These are phyloP conservation scores for Salicornia ramosissima DNA, from an alignment of 148 eudicot genomes.

Conservation along the genomic window DNA sequence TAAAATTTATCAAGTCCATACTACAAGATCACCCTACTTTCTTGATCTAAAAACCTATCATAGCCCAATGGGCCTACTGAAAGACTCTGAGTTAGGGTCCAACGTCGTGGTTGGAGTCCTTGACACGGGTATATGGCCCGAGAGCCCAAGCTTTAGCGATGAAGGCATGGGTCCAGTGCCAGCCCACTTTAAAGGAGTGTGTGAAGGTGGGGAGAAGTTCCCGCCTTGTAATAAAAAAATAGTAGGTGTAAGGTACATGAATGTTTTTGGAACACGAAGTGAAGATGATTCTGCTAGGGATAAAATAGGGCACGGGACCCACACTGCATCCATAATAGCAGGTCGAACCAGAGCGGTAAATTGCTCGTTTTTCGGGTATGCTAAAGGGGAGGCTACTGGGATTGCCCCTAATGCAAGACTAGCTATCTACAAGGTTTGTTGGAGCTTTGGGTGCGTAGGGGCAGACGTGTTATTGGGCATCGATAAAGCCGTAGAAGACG, in stretches of 20 bases:
- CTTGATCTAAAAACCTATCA: conserved; percentile 18
- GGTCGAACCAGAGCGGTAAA: conserved; percentile 25
- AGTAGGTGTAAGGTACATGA: conserved; percentile 43
- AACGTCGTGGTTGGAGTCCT: conserved; percentile 52
- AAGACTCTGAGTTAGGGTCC: conserved; percentile 17
- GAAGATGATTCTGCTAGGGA: conserved; percentile 37
- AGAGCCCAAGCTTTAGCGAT: conserved; percentile 58
- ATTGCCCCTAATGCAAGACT: conserved; percentile 65
- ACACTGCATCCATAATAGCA: conserved; percentile 61
- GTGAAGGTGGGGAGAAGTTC: conserved; percentile 42
- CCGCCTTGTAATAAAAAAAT: conserved; percentile 52
- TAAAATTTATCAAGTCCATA: conserved; percentile 15
- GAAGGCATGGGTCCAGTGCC: conserved; percentile 55
- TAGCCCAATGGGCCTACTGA: conserved; percentile 2
- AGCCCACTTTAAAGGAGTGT: conserved; percentile 51
- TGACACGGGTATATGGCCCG: conserved; percentile 73
- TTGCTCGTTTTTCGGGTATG: conserved; percentile 40
- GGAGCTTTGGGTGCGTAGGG: conserved; percentile 35
- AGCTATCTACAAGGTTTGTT: conserved; percentile 54
- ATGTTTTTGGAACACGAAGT: conserved; percentile 11
- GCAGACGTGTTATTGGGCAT: conserved; percentile 60
- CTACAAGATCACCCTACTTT: conserved; percentile 29
- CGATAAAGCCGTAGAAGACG: conserved; percentile 54
- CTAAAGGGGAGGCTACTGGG: conserved; percentile 50
- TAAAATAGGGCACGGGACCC: conserved; percentile 61